A percentile compares a stretch with the other conserved stretches of the same genome.
phyloP scores from a whole-genome alignment of 257 asterid species.

The Gardenia jasminoides region DNA sequence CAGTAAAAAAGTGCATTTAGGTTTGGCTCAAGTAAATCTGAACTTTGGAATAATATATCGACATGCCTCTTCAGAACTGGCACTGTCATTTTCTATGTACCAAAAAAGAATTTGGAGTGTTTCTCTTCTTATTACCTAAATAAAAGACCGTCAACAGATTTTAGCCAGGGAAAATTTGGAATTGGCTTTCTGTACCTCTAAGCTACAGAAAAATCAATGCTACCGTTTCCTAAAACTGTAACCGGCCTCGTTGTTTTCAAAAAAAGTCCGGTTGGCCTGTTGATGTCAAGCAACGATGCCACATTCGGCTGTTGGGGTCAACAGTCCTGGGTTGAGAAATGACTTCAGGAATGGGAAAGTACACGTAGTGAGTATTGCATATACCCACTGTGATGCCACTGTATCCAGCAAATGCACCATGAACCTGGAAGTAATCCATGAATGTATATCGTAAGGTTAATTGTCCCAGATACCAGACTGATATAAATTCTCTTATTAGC shows the following conservation, averaged over 20 bases:
- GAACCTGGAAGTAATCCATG: slow-evolving; percentile 58
- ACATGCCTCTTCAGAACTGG: slow-evolving; percentile 23
- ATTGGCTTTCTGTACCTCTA: slow-evolving; percentile 27
- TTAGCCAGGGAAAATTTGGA: slow-evolving; percentile 11
- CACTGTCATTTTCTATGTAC: slow-evolving; percentile 28
- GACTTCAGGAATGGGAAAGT: slow-evolving; percentile 90
- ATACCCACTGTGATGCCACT: slow-evolving; percentile 94
- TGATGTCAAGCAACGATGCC: slow-evolving; percentile 99
- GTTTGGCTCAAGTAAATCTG: background rate
- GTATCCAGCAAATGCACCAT: slow-evolving; percentile 96
- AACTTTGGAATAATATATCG: background rate
- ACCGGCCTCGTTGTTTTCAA: slow-evolving; percentile 22
- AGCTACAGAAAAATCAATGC: slow-evolving; percentile 10
- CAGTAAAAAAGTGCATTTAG: slow-evolving; percentile 1
- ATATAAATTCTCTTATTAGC: background rate
- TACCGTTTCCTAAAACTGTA: slow-evolving; percentile 11
- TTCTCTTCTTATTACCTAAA: slow-evolving; percentile 22
- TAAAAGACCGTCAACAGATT: slow-evolving; percentile 8
- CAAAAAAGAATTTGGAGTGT: slow-evolving; percentile 16
- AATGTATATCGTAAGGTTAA: background rate
- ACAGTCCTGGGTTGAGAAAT: slow-evolving; percentile 63
- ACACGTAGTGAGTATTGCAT: slow-evolving; percentile 92
- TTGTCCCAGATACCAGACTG: background rate
- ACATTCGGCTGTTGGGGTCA: slow-evolving; percentile 94
- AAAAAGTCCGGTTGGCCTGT: slow-evolving; percentile 95